Percentiles rank a stretch among this genome's conserved stretches.
Conservation (phyloP, 2,329 filamentous ascomycete species). For the Epichloe hybrida region DNA sequence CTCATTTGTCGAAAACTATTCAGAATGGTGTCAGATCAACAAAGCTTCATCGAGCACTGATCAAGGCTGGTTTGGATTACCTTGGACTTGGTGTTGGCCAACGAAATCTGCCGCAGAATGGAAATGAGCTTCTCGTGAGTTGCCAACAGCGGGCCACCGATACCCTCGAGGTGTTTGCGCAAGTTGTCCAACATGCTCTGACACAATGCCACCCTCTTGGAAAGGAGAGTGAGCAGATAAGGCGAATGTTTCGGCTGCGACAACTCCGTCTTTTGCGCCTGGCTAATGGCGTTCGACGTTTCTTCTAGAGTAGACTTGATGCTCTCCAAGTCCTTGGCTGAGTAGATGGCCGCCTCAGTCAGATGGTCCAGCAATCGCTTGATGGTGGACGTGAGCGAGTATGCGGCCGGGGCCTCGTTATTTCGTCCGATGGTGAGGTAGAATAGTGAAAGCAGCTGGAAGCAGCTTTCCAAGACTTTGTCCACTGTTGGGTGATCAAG, state of each 20-base stretch:
- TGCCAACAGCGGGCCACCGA: slow-evolving; percentile 55
- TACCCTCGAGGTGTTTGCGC: slow-evolving; percentile 35
- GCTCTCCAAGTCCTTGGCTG: slow-evolving; percentile 73
- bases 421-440: slow-evolving; percentile 95
- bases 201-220: slow-evolving; percentile 65
- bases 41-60: not conserved
- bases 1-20: slow-evolving; percentile 67
- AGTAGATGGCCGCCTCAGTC: slow-evolving; percentile 78
- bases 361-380: slow-evolving; percentile 69
- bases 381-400: slow-evolving; percentile 55
- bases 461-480: slow-evolving; percentile 51
- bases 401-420: slow-evolving; percentile 87
- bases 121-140: slow-evolving; percentile 87
- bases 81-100: slow-evolving; percentile 78
- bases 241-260: slow-evolving; percentile 46
- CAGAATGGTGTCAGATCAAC: slow-evolving; percentile 1
- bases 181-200: slow-evolving; percentile 54
- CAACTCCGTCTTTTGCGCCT: slow-evolving; percentile 34
- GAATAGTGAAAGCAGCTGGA: slow-evolving; percentile 77
- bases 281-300: slow-evolving; percentile 55
- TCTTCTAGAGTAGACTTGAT: slow-evolving; percentile 61
- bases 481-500: slow-evolving; percentile 33
- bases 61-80: slow-evolving; percentile 29
- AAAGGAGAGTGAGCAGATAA: slow-evolving; percentile 64
- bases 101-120: slow-evolving; percentile 72